Evolutionary conservation across 805 yeast genomes (phyloP), one percentile per base, ranked within the genome.

Genomic region (Candida anglica): DNA sequence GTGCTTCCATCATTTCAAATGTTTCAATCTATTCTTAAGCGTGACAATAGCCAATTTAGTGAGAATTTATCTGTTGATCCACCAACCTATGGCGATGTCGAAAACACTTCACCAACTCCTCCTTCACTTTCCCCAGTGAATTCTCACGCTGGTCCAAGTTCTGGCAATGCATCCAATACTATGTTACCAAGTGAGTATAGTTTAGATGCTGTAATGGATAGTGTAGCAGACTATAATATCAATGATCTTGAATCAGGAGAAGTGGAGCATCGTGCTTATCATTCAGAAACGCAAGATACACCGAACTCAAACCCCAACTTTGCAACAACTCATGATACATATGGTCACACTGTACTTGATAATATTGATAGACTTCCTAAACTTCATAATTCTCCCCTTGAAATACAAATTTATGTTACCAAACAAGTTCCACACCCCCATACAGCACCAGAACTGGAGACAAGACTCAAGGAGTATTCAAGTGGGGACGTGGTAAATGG

Each of bases 1-100:
- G 72, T 80, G 2, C 52, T 81, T 22, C 88, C 86, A 0, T 77
- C 86, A 0, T 81, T 79, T 47, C 83, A 79, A 41, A 75, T 81
- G 79, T 79, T 77, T 46, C 78, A 75, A 44, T 69, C 72, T 45
- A 56, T 70, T 47, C 43, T 71, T 58, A 41, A 66, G 48, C 34
- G 77, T 51, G 48, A 70, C 49, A 66, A 60, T 34, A 43, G 44
- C 19, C 69, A 66, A 38, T 63, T 65, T 32, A 51, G 49, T 32
- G 71, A 66, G 36, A 51, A 58, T 33, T 42, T 54, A 10, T 36
- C 50, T 14, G 55, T 54, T 0, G 27, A 37, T 4, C 70, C 71
- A 2, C 73, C 73, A 4, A 50, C 34, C 3, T 66, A 67, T 37
- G 66, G 63, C 3, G 70, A 59, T 28, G 43, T 52, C 2, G 22